Evolutionary conservation across 169 alveolate species (phyloP), one percentile per base, ranked within the genome.

Genomic region (Plasmodium gonderi): DNA sequence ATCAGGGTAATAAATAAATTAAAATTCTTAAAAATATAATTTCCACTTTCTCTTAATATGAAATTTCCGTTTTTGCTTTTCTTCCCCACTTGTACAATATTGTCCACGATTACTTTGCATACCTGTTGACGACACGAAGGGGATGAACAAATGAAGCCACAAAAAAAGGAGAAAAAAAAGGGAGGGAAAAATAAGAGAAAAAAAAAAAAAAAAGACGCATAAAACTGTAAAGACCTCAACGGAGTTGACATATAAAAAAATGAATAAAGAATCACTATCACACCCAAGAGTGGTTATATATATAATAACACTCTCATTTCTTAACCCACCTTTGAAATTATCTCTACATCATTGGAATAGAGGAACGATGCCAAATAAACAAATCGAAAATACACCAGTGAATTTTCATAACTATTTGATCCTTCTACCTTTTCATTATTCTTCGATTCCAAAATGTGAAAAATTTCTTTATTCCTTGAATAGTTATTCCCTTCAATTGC

Each of bases 51-150:
- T 31, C 20, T 75, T 14, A 87, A 12, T 8, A 87, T 75, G 40
- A 76, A 87, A 76, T 87, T 87, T 1, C 93, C 93, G 47, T 54
- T 77, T 51, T 60, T 77, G 42, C 93, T 87, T 31, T 60, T 87
- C 68, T 76, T 77, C n/a, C 93, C 93, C 29, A 87, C 54, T 31
- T 76, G 80, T 17, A 87, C 79, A 17, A 75, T 87, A 14, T 76
- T 87, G 7, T 87, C 93, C 17, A 87, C 90, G 20, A 87, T 76
- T 42, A 76, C 1, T 20, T 76, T 75, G 64, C 90, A 87, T 11
- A 87, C 93, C 89, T 83, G n/a, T n/a, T n/a, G n/a, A n/a, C n/a
- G n/a, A n/a, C n/a, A n/a, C n/a, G 44, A 14, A 11, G 42, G 17
- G 33, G 33, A 47, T 26, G 7, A 65, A 42, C 31, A 67, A 81